Evolutionary conservation across 73 alveolate genomes (phyloP).

Genomic region (Blepharisma stoltei): DNA sequence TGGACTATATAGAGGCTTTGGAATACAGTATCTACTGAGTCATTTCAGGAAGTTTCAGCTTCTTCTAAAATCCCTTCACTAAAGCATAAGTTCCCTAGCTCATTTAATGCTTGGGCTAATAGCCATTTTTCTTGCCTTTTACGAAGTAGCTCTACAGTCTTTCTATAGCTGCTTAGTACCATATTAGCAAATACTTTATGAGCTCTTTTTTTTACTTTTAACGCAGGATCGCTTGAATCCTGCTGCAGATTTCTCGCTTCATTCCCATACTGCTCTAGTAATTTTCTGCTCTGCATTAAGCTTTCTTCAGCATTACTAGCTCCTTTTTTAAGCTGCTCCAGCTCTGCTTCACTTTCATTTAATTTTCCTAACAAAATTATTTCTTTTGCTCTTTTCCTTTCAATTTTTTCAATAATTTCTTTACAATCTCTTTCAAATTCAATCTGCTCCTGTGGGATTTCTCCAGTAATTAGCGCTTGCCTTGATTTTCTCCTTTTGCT

Average conservation of each 20-base stretch:
- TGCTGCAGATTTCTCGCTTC: constrained; percentile 70
- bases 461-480: constrained; percentile 92
- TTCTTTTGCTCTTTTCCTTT: constrained; percentile 73
- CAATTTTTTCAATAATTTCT: constrained; percentile 69
- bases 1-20: constrained; percentile 76
- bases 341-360: constrained; percentile 63
- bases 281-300: constrained; percentile 77
- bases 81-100: constrained; percentile 74
- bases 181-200: constrained; percentile 75
- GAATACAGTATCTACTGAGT: constrained; percentile 92
- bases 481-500: constrained; percentile 82
- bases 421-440: constrained; percentile 85
- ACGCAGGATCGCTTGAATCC: constrained; percentile 63
- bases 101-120: constrained; percentile 82
- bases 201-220: constrained; percentile 70
- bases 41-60: constrained; percentile 90
- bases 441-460: constrained; percentile 87
- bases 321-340: constrained; percentile 73
- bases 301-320: constrained; percentile 86
- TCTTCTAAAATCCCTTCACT: constrained; percentile 72
- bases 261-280: constrained; percentile 71
- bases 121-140: constrained; percentile 90
- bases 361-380: constrained; percentile 62
- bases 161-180: constrained; percentile 74
- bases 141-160: constrained; percentile 79